Evolutionary conservation across 495 filamentous ascomycete species (phyloP).

Genomic region (Collariella sp.): DNA sequence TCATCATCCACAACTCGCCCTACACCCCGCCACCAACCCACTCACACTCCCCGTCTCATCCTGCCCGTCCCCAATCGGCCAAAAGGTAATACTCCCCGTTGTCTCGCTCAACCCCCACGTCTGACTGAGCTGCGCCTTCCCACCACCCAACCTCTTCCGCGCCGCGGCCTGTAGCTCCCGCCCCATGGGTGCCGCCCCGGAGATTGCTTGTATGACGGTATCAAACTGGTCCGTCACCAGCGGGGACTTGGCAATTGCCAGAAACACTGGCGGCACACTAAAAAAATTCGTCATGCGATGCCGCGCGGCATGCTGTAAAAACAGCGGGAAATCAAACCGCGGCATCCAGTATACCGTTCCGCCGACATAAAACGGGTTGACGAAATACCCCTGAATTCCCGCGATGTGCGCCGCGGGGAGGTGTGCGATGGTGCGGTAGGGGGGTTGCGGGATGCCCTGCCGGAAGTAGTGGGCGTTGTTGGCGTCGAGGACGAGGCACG

Average conservation of each 20-base stretch:
- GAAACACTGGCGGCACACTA: slow-evolving; percentile 43
- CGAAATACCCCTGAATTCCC: slow-evolving; percentile 37
- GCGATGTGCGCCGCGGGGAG: slow-evolving; percentile 40
- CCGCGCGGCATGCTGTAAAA: slow-evolving; percentile 35
- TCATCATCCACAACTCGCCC: slow-evolving; percentile 37
- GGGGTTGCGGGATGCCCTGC: background rate
- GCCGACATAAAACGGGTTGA: slow-evolving; percentile 32
- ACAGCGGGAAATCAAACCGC: slow-evolving; percentile 37
- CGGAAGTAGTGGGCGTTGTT: slow-evolving; percentile 3
- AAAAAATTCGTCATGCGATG: slow-evolving; percentile 42
- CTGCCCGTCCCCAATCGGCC: slow-evolving; percentile 7
- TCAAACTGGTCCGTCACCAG: slow-evolving; percentile 42
- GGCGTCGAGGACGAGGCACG: slow-evolving; percentile 16
- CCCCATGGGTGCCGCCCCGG: slow-evolving; percentile 32
- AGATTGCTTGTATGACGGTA: slow-evolving; percentile 15
- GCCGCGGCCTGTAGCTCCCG: slow-evolving; percentile 29
- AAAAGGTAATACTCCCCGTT: slow-evolving; percentile 23
- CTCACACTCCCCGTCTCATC: slow-evolving; percentile 24
- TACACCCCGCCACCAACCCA: slow-evolving; percentile 48
- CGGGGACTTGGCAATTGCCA: slow-evolving; percentile 41
- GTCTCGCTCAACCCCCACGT: slow-evolving; percentile 71
- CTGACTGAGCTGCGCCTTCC: slow-evolving; percentile 44
- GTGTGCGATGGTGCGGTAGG: slow-evolving; percentile 40
- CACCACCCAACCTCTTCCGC: slow-evolving; percentile 27
- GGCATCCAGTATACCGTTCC: slow-evolving; percentile 45